Base-by-base conservation (phyloP, 2,329 filamentous ascomycete species). In the Paraconiothyrium sp. region DNA sequence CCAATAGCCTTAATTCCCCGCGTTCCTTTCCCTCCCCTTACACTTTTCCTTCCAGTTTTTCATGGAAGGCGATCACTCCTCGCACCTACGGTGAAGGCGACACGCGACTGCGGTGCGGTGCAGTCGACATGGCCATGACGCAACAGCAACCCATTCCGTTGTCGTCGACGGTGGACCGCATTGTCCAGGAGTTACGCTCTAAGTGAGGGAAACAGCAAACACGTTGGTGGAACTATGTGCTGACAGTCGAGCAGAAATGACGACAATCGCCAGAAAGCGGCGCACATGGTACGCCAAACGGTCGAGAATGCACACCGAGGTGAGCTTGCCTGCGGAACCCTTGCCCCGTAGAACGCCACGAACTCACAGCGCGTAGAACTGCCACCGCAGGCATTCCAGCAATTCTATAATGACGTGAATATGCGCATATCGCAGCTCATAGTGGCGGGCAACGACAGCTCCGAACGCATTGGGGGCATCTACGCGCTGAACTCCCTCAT, bases 401-500 rank as follows among this genome's bases (percentile, higher is more conserved):
- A 86, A 67, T 90, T 89, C 78, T 91, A 91, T 76, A 88, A 86
- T 73, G 83, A 87, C 59, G 85, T 92, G 65, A 90, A 88, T 73
- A 81, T 84, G 68, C 86, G 87, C 60, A 90, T 92, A 71, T 88
- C 88, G 58, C 83, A 86, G 67, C 85, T 98, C 67, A 93, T 97
- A 64, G 89, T 93, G 51, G 92, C 94, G 77, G 92, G 93, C 66
- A 90, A 88, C 81, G 94, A 97, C 77, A 90, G 92, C 5, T 89
- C 90, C 70, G 95, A 99, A 76, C 90, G 93, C 61, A 89, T 97
- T 59, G 95, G 94, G 64, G 96, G 95, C 56, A 91, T 99, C 64
- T 90, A 95, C 72, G 94, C 94, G 62, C 88, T 99, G 63, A 94
- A 97, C 78, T 90, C 91, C 60, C 88, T 99, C 58, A 94, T 98